Evolutionary conservation across 495 filamentous ascomycete genomes (phyloP), one percentile per base, ranked within the genome.

Genomic region (Cenococcum geophilum): DNA sequence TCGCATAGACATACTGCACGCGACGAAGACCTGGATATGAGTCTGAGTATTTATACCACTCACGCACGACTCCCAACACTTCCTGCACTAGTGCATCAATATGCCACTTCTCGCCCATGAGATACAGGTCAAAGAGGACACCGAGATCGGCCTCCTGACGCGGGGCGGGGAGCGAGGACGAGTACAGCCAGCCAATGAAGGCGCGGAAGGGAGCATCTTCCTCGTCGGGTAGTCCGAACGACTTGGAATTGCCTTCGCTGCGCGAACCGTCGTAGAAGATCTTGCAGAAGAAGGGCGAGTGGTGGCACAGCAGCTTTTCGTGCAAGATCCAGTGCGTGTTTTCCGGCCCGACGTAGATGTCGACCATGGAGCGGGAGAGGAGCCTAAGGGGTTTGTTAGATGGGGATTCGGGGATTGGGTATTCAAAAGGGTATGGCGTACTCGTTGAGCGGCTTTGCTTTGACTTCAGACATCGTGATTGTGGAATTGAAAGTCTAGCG

Each of bases 131-230:
- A 45, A 78, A 73, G 12, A 78, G 68, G 1, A 63, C 47, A 11
- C 66, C 65, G 34, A 80, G 71, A 60, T 78, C 76, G 20, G 71
- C 65, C 61, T 80, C 77, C 37, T 75, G 67, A 37, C 66, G 66
- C 5, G 76, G 75, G 11, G 62, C 55, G 45, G 72, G 74, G 25
- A 78, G 51, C 21, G 67, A 61, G 47, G 67, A 70, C 25, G 64
- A 63, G 71, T 80, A 80, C 49, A 80, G 75, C 78, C 78, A 80
- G 59, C 73, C 76, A 63, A 80, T 75, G 68, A 80, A 76, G 59
- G 73, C 64, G 18, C 71, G 69, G 68, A 80, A 80, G 59, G 76
- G 65, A 11, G 57, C 64, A 62, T 76, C 74, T 51, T 78, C 76
- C 45, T 75, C 71, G 54, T 80, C 78, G 54, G 77, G 77, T 12